phyloP scores from a whole-genome alignment of 202 grass and related monocot genomes.

The Musa balbisiana region DNA sequence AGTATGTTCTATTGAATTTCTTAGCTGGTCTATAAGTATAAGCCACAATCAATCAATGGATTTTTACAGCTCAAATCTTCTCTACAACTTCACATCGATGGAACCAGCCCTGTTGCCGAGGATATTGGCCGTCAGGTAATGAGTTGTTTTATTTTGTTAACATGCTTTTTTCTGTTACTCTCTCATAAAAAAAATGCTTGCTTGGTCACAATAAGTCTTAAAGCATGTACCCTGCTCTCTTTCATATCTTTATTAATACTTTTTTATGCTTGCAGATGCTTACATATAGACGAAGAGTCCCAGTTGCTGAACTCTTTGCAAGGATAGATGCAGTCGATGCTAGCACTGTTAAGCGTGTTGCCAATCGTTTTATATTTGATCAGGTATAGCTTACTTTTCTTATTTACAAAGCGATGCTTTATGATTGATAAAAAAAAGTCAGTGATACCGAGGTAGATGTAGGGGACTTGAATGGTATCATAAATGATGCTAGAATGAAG shows the following conservation, averaged over 20 bases:
- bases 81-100: constrained; percentile 94
- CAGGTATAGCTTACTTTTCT: constrained; percentile 38
- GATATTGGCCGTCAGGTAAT: constrained; percentile 97
- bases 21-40: not conserved
- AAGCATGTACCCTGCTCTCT: too few relatives aligned
- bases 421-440: not conserved
- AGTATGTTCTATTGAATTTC: not conserved
- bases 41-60: not conserved
- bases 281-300: constrained; percentile 84
- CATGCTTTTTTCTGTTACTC: not conserved
- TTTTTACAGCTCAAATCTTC: constrained; percentile 79
- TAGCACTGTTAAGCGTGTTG: constrained; percentile 78
- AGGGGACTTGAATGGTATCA: not conserved
- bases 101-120: constrained; percentile 74
- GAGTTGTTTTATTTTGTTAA: not conserved
- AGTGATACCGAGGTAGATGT: not conserved
- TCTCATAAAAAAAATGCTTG: too few relatives aligned
- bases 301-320: constrained; percentile 79
- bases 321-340: constrained; percentile 98
- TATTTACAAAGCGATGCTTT: not conserved
- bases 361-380: constrained; percentile 99
- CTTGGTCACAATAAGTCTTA: too few relatives aligned
- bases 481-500: not conserved
- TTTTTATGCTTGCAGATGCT: constrained; percentile 44
- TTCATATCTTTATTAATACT: not conserved